Evolutionary conservation across 805 yeast species (phyloP), one percentile per base, ranked within the genome.

Genomic region (Candida hispaniensis): DNA sequence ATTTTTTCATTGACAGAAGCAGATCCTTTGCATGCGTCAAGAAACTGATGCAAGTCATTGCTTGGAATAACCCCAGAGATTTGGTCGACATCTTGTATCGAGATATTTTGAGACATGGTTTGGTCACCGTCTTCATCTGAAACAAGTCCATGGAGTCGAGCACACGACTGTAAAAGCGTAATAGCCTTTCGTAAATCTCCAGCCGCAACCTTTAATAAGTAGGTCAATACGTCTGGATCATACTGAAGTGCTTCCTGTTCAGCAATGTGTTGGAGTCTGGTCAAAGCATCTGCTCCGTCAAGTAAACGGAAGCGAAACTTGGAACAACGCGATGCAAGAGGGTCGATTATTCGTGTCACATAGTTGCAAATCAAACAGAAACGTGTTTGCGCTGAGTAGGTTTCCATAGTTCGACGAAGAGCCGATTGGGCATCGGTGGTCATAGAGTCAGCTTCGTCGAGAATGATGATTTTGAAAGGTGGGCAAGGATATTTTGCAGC

Each of bases 341-440:
- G 99, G 48, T 88, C 97, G 44, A 91, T 91, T 47, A 91, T 91
- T 41, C 97, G 68, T 2, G 99, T 91, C 43, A 91, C 91, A 59
- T 91, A 91, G 55, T 91, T 91, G 65, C 99, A 91, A 34, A 91
- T 79, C 42, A 91, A 61, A 56, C 97, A 91, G 59, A 91, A 91
- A 48, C 99, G 69, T 2, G 98, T 81, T 35, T 85, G 83, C 23
- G 72, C 69, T 1, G 97, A 79, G 57, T 81, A 86, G 3, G 77
- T 80, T 52, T 83, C 95, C 51, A 51, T 51, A 5, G 95, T 86
- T 59, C 96, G 71, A 67, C 96, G 76, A 44, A 86, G 63, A 0
- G 96, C 96, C 2, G 95, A 93, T 54, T 86, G 96, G 0, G 96
- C 96, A 55, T 86, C 96, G 55, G 93, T 70, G 15, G 86, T 77